Evolutionary conservation across 2,329 filamentous ascomycete species (phyloP).

Genomic region (Ophiosphaerella narmari): DNA sequence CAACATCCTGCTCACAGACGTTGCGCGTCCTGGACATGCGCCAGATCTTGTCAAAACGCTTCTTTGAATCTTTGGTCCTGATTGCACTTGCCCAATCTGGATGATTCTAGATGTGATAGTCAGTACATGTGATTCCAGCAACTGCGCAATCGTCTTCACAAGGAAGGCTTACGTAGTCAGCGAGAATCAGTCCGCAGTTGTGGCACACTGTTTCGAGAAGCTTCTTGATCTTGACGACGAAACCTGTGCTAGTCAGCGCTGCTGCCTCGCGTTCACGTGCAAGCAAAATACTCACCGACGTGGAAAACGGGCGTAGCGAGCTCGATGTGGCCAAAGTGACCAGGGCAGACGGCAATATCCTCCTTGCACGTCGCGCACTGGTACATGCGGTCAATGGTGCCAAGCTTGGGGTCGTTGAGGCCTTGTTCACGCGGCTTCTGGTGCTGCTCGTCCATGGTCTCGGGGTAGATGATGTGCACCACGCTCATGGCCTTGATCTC

Average conservation of each 20-base stretch:
- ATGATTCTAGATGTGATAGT: constrained; percentile 65
- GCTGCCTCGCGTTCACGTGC: background rate
- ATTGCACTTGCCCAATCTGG: constrained; percentile 82
- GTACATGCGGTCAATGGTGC: constrained; percentile 93
- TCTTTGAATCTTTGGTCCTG: constrained; percentile 86
- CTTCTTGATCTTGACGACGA: constrained; percentile 99
- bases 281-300: constrained; percentile 58
- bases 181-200: constrained; percentile 96
- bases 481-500: constrained; percentile 99
- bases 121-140: constrained; percentile 59
- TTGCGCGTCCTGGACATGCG: constrained; percentile 87
- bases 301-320: constrained; percentile 96
- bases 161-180: constrained; percentile 92
- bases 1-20: constrained; percentile 77
- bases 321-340: constrained; percentile 98
- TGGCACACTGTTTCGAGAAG: constrained; percentile 98
- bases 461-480: constrained; percentile 93
- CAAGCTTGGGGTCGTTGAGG: constrained; percentile 92
- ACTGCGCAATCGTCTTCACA: constrained; percentile 58
- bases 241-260: constrained; percentile 61
- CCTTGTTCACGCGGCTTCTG: constrained; percentile 88
- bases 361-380: constrained; percentile 97
- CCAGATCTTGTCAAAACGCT: constrained; percentile 92
- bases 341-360: constrained; percentile 92
- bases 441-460: constrained; percentile 98